phyloP scores from a whole-genome alignment of 2,329 filamentous ascomycete genomes.

The Ilyonectria destructans region DNA sequence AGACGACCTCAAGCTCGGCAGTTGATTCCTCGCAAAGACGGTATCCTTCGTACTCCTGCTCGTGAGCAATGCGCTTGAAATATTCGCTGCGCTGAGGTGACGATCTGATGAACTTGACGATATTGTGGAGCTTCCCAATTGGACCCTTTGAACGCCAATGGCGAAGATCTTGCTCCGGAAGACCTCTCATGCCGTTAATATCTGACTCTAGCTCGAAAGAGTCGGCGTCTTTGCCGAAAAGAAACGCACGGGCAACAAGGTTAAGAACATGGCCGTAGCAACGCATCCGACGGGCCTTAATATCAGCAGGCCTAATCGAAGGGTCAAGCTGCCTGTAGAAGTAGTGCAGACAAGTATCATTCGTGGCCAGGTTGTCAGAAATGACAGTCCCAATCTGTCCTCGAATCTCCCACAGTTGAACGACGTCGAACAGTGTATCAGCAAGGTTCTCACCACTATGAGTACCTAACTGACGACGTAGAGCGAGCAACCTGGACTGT shows the following conservation, averaged over 20 bases:
- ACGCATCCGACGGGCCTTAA: neutral
- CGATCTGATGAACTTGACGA: neutral
- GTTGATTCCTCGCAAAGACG: too few relatives aligned
- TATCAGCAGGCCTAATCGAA: neutral
- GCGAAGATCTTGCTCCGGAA: neutral
- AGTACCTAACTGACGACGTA: neutral
- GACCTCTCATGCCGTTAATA: neutral
- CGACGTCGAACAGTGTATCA: neutral
- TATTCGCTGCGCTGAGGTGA: neutral
- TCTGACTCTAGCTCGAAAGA: neutral
- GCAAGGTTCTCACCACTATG: neutral
- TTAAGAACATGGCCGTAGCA: neutral
- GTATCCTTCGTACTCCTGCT: too few relatives aligned
- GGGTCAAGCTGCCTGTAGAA: neutral
- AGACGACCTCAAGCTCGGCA: too few relatives aligned
- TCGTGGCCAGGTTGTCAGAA: neutral
- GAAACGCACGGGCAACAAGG: neutral
- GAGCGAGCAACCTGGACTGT: neutral
- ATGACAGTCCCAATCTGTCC: neutral
- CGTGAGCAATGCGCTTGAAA: too few relatives aligned
- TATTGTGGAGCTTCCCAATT: too few relatives aligned
- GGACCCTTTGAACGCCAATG: too few relatives aligned
- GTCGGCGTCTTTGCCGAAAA: neutral
- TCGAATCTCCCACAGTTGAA: neutral
- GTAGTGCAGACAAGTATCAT: neutral